Evolutionary conservation across 2,329 filamentous ascomycete genomes (phyloP).

Genomic region (Alternaria sp.): DNA sequence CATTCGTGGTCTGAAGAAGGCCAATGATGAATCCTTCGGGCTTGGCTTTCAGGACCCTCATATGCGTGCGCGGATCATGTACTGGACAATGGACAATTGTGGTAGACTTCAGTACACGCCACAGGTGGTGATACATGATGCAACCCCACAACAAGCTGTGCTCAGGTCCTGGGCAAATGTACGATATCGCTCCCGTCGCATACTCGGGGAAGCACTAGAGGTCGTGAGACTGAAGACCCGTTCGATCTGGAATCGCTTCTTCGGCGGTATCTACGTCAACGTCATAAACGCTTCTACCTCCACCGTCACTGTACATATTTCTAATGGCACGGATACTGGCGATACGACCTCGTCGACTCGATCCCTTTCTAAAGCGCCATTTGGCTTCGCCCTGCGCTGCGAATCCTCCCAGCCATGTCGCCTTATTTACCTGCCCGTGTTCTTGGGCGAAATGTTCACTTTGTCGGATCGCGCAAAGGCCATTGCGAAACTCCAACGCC

Average conservation of each 20-base stretch:
- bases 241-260: background rate
- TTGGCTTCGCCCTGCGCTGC: conserved; percentile 23
- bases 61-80: conserved; percentile 26
- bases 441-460: background rate
- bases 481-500: background rate
- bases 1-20: conserved; percentile 27
- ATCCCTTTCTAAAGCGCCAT: conserved; percentile 12
- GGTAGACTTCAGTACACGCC: conserved; percentile 30
- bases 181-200: conserved; percentile 4
- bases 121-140: conserved; percentile 9
- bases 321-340: background rate
- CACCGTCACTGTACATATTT: background rate
- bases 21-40: conserved; percentile 19
- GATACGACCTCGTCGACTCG: background rate
- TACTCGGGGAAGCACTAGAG: background rate
- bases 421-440: conserved; percentile 7
- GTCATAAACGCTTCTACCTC: background rate
- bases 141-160: conserved; percentile 11
- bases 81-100: conserved; percentile 37
- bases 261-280: background rate
- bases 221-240: conserved; percentile 6
- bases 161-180: conserved; percentile 9
- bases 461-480: background rate
- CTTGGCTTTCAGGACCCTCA: conserved; percentile 24
- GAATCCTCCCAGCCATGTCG: conserved; percentile 13